Evolutionary conservation across 768 basidiomycete species (phyloP).

Genomic region (Lepiota venenata): DNA sequence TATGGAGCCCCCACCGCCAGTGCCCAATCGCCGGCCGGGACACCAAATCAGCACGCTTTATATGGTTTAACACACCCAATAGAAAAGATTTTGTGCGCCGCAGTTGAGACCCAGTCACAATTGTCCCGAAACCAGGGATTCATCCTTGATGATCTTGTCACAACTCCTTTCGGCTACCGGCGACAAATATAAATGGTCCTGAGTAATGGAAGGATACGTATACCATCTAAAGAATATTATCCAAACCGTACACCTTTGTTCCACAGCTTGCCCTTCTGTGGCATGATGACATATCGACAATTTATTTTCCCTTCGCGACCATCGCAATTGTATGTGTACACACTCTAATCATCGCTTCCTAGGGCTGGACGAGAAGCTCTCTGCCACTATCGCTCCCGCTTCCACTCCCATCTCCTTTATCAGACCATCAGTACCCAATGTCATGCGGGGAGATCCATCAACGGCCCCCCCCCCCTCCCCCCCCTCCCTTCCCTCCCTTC

Average conservation of each 20-base stretch:
- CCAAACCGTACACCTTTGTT: conserved; percentile 3
- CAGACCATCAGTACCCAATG: conserved; percentile 9
- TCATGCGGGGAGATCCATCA: conserved; percentile 6
- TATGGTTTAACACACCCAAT: not conserved
- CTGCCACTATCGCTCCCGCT: not conserved
- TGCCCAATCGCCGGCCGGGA: not conserved
- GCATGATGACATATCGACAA: conserved; percentile 4
- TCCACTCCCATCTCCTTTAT: conserved; percentile 5
- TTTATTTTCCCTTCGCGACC: not conserved
- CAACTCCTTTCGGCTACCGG: conserved; percentile 8
- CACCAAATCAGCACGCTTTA: too few relatives aligned
- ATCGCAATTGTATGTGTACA: not conserved
- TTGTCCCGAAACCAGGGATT: conserved; percentile 10
- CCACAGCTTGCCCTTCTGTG: not conserved
- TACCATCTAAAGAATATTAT: not conserved
- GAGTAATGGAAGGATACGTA: conserved; percentile 12
- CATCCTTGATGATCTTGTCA: conserved; percentile 13
- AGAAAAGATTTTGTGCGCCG: conserved; percentile 5
- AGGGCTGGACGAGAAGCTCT: not conserved
- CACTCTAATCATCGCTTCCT: not conserved
- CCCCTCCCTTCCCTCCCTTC: too few relatives aligned
- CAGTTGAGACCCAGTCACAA: conserved; percentile 3
- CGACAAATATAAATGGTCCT: conserved; percentile 15
- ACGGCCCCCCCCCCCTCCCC: not conserved
- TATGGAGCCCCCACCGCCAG: not conserved